Evolutionary conservation across 768 basidiomycete genomes (phyloP), one percentile per base, ranked within the genome.

Genomic region (Hydnum rufescens): DNA sequence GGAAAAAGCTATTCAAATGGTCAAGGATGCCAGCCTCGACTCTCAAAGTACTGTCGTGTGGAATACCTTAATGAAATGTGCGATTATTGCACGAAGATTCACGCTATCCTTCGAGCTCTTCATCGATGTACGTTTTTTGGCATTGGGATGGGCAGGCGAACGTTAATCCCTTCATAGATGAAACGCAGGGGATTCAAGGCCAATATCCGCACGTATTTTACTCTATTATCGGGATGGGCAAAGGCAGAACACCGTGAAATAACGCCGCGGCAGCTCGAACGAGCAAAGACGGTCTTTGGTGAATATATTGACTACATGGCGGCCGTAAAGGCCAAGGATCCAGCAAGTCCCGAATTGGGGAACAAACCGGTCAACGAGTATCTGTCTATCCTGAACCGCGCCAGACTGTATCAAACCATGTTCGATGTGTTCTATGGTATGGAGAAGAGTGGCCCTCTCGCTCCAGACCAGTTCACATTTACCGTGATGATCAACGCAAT

Each of bases 121-220:
- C 62, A 65, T 67, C 42, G 83, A 89, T 55, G 86, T 87, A 54
- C 60, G 72, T 60, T 5, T 2, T 51, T 46, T 32, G 29, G 26
- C 57, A n/a, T n/a, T n/a, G 32, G 29, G 31, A 42, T 32, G 53
- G 55, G 28, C 36, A 36, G 23, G 44, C 29, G 55, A 51, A 51
- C n/a, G n/a, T 23, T 47, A 8, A 32, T 55, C 29, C 28, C 5
- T 6, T 25, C 1, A 26, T 36, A 89, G 86, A 85, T 89, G 84
- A 88, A 85, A 64, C 74, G 84, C 31, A 75, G 87, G 42, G 82
- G 82, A 1, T 79, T 85, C 60, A 70, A 70, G 44, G 83, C 87
- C 25, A 78, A 71, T 42, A 63, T 70, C 4, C 66, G 75, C 53
- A 86, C 86, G 1, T 88, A 74, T 58, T 70, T 73, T 43, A 82